Evolutionary conservation across 83 land plant species (phyloP).

Genomic region (Diphasiastrum complanatum): DNA sequence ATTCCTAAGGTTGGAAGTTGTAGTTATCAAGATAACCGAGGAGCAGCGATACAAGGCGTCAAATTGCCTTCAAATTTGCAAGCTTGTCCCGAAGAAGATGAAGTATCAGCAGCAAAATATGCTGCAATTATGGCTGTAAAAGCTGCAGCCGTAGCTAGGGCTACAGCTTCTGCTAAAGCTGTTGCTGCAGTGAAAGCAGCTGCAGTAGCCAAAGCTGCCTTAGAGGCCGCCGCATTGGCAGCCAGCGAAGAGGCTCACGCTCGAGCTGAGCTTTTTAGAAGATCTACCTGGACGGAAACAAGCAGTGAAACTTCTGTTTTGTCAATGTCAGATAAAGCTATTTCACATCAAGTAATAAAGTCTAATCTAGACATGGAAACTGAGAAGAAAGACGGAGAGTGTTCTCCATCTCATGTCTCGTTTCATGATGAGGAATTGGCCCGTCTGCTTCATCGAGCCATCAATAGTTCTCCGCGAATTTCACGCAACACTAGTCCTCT

Average conservation of each 20-base stretch:
- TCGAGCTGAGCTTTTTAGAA: constrained; percentile 24
- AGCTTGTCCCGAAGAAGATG: constrained; percentile 3
- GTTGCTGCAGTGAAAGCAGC: constrained; percentile 27
- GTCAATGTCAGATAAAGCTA: not conserved
- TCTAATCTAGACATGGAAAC: too few species aligned
- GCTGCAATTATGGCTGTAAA: constrained; percentile 20
- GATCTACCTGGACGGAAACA: not conserved
- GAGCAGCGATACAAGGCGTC: not conserved
- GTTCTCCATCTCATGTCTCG: constrained; percentile 4
- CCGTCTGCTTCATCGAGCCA: constrained; percentile 23
- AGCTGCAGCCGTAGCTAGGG: constrained; percentile 22
- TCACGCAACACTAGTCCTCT: constrained; percentile 21
- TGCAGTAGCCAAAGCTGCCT: constrained; percentile 20
- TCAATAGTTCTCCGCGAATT: constrained; percentile 29
- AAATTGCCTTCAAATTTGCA: not conserved
- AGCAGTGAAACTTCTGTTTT: not conserved
- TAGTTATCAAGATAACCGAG: constrained; percentile 3
- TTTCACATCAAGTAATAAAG: too few species aligned
- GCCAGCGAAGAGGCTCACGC: constrained; percentile 19
- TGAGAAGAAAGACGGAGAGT: constrained; percentile 15
- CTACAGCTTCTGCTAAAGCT: constrained; percentile 21
- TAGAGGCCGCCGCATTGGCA: constrained; percentile 26
- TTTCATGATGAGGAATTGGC: constrained; percentile 28
- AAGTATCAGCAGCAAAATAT: constrained; percentile 16
- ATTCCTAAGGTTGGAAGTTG: constrained; percentile 11